phyloP scores from a whole-genome alignment of 2,329 filamentous ascomycete species.

The Mollisia scopiformis region DNA sequence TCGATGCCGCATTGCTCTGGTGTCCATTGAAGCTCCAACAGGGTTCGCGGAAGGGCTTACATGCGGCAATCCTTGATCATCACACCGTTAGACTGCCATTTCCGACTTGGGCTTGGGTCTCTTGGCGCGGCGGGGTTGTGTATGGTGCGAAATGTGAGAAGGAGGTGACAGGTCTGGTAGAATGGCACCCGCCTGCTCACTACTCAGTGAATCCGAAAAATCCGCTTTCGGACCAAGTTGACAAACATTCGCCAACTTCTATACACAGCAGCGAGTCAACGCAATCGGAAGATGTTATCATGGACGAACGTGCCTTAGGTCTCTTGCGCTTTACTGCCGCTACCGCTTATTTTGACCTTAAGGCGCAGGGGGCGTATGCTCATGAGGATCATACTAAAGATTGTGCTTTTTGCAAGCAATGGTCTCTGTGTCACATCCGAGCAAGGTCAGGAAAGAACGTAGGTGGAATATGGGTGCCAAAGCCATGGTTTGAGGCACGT shows the following conservation, averaged over 20 bases:
- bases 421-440: too few relatives aligned
- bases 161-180: conserved; percentile 1
- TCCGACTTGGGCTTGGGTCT: conserved; percentile 1
- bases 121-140: neutral
- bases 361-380: neutral
- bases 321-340: neutral
- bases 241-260: neutral
- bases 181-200: neutral
- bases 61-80: neutral
- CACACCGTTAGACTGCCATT: conserved; percentile 2
- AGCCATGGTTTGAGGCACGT: too few relatives aligned
- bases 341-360: neutral
- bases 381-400: too few relatives aligned
- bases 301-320: neutral
- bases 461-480: too few relatives aligned
- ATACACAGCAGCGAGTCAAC: too few relatives aligned
- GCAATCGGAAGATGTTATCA: too few relatives aligned
- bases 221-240: neutral
- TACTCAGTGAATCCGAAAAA: neutral
- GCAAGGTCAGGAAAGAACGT: too few relatives aligned
- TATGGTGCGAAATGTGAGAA: neutral
- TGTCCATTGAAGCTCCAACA: neutral
- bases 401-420: too few relatives aligned
- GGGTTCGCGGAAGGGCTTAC: too few relatives aligned
- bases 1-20: conserved; percentile 1